phyloP scores from a whole-genome alignment of 2,329 filamentous ascomycete species.

The Aspergillus bombycis region DNA sequence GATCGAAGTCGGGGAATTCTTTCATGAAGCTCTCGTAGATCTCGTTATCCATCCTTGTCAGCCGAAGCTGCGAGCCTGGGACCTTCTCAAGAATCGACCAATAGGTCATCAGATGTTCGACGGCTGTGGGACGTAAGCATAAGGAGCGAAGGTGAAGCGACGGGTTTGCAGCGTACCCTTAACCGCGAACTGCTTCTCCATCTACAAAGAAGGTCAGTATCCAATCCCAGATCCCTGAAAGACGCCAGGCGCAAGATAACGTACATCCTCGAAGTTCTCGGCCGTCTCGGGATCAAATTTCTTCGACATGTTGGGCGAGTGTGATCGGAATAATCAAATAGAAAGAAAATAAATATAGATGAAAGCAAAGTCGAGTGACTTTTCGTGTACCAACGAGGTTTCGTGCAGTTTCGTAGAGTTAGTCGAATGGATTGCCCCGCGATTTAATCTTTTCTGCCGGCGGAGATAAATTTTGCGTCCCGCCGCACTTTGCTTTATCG shows the following conservation, averaged over 20 bases:
- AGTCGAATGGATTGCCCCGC: conserved; percentile 31
- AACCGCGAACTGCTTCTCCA: conserved; percentile 99
- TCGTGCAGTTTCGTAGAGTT: background rate
- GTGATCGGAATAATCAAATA: background rate
- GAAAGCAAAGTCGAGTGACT: background rate
- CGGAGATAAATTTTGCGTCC: conserved; percentile 27
- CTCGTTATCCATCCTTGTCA: conserved; percentile 94
- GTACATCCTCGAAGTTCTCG: conserved; percentile 70
- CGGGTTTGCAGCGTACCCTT: conserved; percentile 64
- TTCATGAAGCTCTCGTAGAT: conserved; percentile 86
- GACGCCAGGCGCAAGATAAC: conserved; percentile 33
- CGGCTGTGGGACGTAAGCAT: conserved; percentile 54
- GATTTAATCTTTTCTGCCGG: conserved; percentile 23
- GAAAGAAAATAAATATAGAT: background rate
- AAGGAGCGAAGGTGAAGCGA: background rate
- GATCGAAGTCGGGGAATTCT: conserved; percentile 92
- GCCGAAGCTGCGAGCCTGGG: conserved; percentile 81
- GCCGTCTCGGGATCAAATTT: conserved; percentile 63
- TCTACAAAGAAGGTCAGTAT: conserved; percentile 56
- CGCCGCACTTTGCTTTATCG: conserved; percentile 12
- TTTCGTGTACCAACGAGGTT: background rate
- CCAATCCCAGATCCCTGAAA: conserved; percentile 5
- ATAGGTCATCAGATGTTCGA: conserved; percentile 96
- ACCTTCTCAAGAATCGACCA: conserved; percentile 93
- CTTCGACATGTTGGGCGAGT: conserved; percentile 39